A percentile compares a stretch with the other conserved stretches of the same genome.
Evolutionary conservation across 2,329 filamentous ascomycete genomes (phyloP).

Genomic region (Hypoxylon sp.): DNA sequence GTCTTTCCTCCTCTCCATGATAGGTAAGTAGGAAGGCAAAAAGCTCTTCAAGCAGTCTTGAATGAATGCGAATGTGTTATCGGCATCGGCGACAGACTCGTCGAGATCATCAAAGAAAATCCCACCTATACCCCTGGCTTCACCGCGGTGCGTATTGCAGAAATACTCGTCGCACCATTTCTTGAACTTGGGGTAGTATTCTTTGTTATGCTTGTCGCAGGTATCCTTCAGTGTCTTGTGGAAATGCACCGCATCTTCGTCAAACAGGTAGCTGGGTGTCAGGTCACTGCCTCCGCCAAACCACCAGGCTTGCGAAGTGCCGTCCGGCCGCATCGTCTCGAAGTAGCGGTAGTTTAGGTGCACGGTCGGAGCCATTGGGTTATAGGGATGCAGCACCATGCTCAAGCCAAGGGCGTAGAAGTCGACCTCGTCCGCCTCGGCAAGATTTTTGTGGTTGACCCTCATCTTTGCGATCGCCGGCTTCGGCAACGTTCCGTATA

Average conservation of each 20-base stretch:
- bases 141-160: constrained; percentile 89
- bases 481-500: constrained; percentile 91
- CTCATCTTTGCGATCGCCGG: constrained; percentile 94
- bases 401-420: constrained; percentile 97
- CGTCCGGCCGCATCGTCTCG: constrained; percentile 90
- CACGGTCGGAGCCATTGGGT: constrained; percentile 97
- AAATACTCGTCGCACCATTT: constrained; percentile 99
- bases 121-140: constrained; percentile 89
- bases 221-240: constrained; percentile 92
- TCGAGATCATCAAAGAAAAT: constrained; percentile 99
- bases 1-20: constrained; percentile 88
- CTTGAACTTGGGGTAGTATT: constrained; percentile 95
- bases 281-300: constrained; percentile 96
- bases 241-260: constrained; percentile 97
- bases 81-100: constrained; percentile 85
- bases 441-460: constrained; percentile 91
- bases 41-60: constrained; percentile 90
- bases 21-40: constrained; percentile 90
- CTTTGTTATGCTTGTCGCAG: constrained; percentile 93
- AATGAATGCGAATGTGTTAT: constrained; percentile 90
- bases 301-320: constrained; percentile 92
- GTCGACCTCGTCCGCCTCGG: constrained; percentile 79
- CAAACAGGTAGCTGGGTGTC: constrained; percentile 94
- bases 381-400: constrained; percentile 91
- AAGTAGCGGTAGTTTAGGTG: constrained; percentile 99